These are phyloP conservation scores for Termitomyces sp. DNA, from an alignment of 768 basidiomycete genomes.

Conservation along the genomic window DNA sequence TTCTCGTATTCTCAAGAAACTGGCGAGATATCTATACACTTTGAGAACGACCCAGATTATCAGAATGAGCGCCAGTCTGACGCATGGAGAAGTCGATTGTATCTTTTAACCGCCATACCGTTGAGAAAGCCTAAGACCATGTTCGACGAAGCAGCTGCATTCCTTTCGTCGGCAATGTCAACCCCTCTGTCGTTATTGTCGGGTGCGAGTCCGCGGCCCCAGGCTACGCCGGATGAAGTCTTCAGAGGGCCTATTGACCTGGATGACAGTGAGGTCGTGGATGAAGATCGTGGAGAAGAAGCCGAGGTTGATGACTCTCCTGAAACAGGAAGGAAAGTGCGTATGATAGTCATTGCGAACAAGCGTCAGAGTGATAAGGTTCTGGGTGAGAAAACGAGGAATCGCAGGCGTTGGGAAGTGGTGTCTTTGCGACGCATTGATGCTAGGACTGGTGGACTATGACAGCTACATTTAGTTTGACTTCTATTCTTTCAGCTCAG, in stretches of 20 bases:
- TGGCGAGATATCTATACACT: conserved; percentile 55
- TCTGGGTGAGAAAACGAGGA: conserved; percentile 26
- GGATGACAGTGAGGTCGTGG: conserved; percentile 70
- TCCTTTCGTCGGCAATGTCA: conserved; percentile 56
- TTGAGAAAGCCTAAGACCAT: conserved; percentile 61
- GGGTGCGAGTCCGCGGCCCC: conserved; percentile 25
- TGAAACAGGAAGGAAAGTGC: conserved; percentile 48
- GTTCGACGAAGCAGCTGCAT: conserved; percentile 64
- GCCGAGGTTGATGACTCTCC: conserved; percentile 72
- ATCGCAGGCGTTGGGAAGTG: conserved; percentile 33
- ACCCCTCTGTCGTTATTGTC: conserved; percentile 52
- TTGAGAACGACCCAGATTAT: conserved; percentile 59
- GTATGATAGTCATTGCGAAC: conserved; percentile 44
- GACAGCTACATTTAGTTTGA: not conserved
- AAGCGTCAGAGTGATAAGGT: conserved; percentile 24
- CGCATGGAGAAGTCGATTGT: conserved; percentile 53
- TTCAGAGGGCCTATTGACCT: conserved; percentile 65
- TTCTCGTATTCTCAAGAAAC: conserved; percentile 54
- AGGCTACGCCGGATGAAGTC: conserved; percentile 61
- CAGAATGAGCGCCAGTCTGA: conserved; percentile 33
- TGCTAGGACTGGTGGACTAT: conserved; percentile 25
- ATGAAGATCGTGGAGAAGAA: conserved; percentile 74
- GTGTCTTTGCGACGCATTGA: conserved; percentile 29
- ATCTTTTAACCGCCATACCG: conserved; percentile 63
- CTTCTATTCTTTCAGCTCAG: not conserved